Conservation (phyloP, 257 asterid species). For the Nicotiana paniculata region DNA sequence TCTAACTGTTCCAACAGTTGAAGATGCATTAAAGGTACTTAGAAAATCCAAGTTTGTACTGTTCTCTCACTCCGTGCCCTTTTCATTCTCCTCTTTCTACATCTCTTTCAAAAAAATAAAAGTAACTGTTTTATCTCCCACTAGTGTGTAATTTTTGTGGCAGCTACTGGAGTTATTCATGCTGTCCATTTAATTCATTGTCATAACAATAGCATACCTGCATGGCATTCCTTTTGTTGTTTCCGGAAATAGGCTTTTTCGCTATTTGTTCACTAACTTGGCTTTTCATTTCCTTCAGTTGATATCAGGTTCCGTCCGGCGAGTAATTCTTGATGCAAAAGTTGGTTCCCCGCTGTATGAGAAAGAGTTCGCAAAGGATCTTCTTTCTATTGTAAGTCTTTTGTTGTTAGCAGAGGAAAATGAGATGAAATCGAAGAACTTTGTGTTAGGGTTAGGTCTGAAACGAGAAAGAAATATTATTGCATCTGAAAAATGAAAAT, state of each 20-base stretch:
- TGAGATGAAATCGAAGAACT: no score
- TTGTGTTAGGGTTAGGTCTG: no score
- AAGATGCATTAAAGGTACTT: constrained; percentile 75
- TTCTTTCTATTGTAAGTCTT: constrained; percentile 62
- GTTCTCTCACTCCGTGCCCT: background rate
- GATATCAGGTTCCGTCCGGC: constrained; percentile 67
- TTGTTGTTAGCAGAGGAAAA: no score
- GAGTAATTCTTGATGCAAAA: constrained; percentile 85
- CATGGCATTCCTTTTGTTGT: constrained; percentile 7
- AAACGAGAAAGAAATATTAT: no score
- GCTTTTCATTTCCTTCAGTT: constrained; percentile 39
- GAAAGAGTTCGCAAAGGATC: constrained; percentile 70
- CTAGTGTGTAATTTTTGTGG: background rate
- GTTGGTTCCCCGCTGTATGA: constrained; percentile 85
- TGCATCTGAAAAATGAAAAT: no score
- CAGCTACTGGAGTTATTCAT: background rate
- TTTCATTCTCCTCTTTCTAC: background rate
- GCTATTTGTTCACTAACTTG: constrained; percentile 20
- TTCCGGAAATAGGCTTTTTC: background rate
- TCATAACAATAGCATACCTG: background rate
- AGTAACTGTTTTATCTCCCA: background rate
- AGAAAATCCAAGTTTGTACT: background rate
- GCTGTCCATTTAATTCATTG: background rate
- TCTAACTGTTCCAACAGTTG: constrained; percentile 58
- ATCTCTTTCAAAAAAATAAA: background rate